Evolutionary conservation across 2,329 filamentous ascomycete genomes (phyloP).

Genomic region (Sporothrix sp.): DNA sequence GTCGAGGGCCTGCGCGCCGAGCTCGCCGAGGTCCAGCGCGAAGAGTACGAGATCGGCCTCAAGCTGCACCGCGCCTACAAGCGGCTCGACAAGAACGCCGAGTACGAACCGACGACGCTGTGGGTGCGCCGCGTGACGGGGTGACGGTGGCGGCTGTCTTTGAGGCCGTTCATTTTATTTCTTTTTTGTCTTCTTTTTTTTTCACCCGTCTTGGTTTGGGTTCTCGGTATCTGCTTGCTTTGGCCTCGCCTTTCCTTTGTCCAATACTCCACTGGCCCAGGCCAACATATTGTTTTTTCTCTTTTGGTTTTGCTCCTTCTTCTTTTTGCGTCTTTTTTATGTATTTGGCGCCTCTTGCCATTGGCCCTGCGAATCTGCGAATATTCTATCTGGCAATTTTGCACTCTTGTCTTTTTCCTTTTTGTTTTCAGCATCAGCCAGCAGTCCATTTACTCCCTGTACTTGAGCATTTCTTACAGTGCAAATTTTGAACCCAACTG

Average conservation of each 20-base stretch:
- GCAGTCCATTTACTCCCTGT: background rate
- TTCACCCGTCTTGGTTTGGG: background rate
- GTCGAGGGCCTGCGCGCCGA: constrained; percentile 57
- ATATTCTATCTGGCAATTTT: background rate
- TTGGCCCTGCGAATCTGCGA: too few relatives aligned
- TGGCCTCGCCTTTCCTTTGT: background rate
- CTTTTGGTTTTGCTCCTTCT: background rate
- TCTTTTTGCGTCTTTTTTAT: background rate
- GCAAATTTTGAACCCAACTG: too few relatives aligned
- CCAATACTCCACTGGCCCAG: background rate
- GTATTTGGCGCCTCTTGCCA: background rate
- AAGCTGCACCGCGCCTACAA: constrained; percentile 67
- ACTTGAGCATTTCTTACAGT: too few relatives aligned
- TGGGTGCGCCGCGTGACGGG: constrained; percentile 73
- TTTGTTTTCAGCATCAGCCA: constrained; percentile 1
- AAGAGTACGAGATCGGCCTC: constrained; percentile 71
- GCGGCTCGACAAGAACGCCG: constrained; percentile 56
- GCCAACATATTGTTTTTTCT: background rate
- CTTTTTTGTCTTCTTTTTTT: background rate
- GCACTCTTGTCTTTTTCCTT: background rate
- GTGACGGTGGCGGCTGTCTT: background rate
- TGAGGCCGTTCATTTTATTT: background rate
- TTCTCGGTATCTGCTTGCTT: background rate
- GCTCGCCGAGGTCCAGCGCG: constrained; percentile 60
- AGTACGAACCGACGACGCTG: constrained; percentile 56